Evolutionary conservation across 768 basidiomycete genomes (phyloP), one percentile per base, ranked within the genome.

Genomic region (Panaeolus cyanescens): DNA sequence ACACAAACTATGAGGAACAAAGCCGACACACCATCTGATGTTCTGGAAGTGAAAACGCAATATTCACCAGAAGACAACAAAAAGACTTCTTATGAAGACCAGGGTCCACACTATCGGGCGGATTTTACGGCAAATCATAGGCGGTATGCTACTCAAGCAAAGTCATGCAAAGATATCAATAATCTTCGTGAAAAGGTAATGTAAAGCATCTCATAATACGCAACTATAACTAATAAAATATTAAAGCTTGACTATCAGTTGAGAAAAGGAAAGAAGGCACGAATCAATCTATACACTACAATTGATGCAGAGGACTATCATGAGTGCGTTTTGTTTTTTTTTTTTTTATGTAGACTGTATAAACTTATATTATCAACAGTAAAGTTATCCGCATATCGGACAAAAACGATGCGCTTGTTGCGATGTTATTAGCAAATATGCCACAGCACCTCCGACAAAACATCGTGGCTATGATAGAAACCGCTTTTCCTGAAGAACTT

Each of bases 221-320:
- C 4, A 19, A 9, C 25, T 10, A 22, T 4, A 55, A 22, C 12
- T 32, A 10, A 55, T 20, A 31, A 30, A n/a, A 55, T 22, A 39
- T 13, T 53, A n/a, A n/a, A 64, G 63, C 40, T 61, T 17, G 13
- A 20, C 12, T 15, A 20, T 17, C 59, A 60, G 53, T 57, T 64
- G n/a, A 57, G 22, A 20, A 25, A 32, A 1, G 60, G 63, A 15
- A 53, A 64, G 32, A 15, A 32, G 8, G 31, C 25, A 5, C 20
- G 50, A 22, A 7, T n/a, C 8, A 15, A 31, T 32, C 34, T 25
- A n/a, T 64, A 59, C 28, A 12, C 55, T 15, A 19, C 37, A 12
- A 32, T 64, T 20, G 60, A 59, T 25, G 36, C 30, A 9, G 28
- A 50, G n/a, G 6, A 42, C 17, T 50, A 59, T 34, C 32, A 61